Percentiles rank a stretch among this genome's conserved stretches.
Evolutionary conservation across 306 rosid genomes (phyloP).

Genomic region (Elaeagnus macrophylla): DNA sequence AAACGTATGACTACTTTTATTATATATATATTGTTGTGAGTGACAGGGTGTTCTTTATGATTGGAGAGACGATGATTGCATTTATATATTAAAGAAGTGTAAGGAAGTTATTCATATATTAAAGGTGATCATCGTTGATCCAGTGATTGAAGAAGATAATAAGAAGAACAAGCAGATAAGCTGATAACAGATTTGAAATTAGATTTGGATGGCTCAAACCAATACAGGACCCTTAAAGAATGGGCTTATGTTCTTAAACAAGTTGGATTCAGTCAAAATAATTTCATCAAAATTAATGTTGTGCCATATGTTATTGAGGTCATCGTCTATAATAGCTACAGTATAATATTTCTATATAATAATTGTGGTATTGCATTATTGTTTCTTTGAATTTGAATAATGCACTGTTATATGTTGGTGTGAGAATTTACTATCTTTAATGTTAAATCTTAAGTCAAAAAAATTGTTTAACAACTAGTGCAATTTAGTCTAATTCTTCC

Average conservation of each 20-base stretch:
- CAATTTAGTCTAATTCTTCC: too few species aligned
- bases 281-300: background rate
- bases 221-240: background rate
- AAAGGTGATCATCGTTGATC: constrained; percentile 43
- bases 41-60: constrained; percentile 48
- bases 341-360: too few species aligned
- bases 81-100: constrained; percentile 37
- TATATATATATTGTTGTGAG: background rate
- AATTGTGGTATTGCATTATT: too few species aligned
- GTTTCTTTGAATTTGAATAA: too few species aligned
- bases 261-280: background rate
- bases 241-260: background rate
- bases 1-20: too few species aligned
- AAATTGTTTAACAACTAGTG: too few species aligned
- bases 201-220: background rate
- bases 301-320: constrained; percentile 1
- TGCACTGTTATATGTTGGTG: too few species aligned
- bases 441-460: too few species aligned
- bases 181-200: background rate
- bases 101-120: constrained; percentile 41
- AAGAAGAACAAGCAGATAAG: background rate
- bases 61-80: constrained; percentile 65
- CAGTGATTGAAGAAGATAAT: constrained; percentile 22
- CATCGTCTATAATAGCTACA: background rate
- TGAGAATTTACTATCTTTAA: too few species aligned